These are phyloP conservation scores for Neostapfia colusana DNA, from an alignment of 176 grass and related monocot species.

Conservation along the genomic window DNA sequence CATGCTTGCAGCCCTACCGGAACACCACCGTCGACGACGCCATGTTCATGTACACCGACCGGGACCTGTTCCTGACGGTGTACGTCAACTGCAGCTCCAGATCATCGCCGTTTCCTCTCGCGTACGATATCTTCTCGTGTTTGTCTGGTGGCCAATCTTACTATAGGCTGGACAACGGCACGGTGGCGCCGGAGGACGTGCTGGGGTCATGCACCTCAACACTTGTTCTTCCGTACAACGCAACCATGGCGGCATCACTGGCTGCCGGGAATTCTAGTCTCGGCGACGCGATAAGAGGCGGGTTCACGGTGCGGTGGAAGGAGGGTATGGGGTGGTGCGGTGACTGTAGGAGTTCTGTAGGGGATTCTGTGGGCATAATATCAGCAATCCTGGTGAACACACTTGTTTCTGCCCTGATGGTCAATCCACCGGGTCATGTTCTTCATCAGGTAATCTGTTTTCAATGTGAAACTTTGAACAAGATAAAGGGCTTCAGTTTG, in stretches of 20 bases:
- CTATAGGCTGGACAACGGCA: conserved; percentile 20
- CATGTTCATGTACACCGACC: conserved; percentile 30
- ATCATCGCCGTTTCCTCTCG: neutral
- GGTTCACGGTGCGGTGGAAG: conserved; percentile 46
- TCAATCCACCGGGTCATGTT: neutral
- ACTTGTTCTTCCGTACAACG: neutral
- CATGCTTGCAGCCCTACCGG: neutral
- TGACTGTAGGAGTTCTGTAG: conserved; percentile 40
- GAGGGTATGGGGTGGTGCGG: conserved; percentile 43
- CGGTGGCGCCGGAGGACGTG: neutral
- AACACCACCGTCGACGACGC: conserved; percentile 37
- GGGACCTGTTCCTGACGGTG: conserved; percentile 21
- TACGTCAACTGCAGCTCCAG: conserved; percentile 30
- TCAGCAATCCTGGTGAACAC: neutral
- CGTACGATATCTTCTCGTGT: conserved; percentile 23
- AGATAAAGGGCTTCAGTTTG: neutral
- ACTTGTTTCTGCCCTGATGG: conserved; percentile 45
- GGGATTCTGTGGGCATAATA: conserved; percentile 42
- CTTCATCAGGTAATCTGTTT: conserved; percentile 31
- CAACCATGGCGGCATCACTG: neutral
- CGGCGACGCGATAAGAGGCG: neutral
- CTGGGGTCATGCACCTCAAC: conserved; percentile 32
- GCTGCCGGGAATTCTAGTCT: conserved; percentile 19
- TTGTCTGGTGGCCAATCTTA: conserved; percentile 9
- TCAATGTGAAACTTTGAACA: neutral